phyloP scores from a whole-genome alignment of 306 rosid species.

The Gillenia trifoliata region DNA sequence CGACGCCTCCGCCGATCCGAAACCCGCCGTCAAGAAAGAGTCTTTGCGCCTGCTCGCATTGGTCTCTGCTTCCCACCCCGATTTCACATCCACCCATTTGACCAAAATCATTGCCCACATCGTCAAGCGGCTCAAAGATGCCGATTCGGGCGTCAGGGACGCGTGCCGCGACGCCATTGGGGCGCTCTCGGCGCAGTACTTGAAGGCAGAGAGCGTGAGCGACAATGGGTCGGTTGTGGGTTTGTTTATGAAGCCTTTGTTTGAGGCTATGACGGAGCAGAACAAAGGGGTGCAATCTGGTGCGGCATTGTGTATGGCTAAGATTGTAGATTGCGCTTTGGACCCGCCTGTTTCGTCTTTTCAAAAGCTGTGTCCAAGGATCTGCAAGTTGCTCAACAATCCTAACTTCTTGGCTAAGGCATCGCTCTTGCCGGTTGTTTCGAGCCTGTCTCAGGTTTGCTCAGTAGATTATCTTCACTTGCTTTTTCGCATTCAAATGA shows the following conservation, averaged over 20 bases:
- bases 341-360: constrained; percentile 54
- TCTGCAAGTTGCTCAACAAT: constrained; percentile 72
- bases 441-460: constrained; percentile 78
- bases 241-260: constrained; percentile 81
- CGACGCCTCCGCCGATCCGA: constrained; percentile 78
- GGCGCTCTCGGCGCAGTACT: constrained; percentile 45
- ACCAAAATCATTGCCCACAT: constrained; percentile 62
- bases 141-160: constrained; percentile 67
- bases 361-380: constrained; percentile 92
- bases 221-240: constrained; percentile 60
- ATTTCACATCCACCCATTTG: constrained; percentile 61
- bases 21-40: constrained; percentile 74
- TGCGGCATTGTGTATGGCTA: constrained; percentile 85
- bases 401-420: constrained; percentile 82
- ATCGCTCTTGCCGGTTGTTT: constrained; percentile 73
- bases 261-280: constrained; percentile 96
- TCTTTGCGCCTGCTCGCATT: constrained; percentile 63
- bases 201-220: constrained; percentile 28
- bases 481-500: background rate
- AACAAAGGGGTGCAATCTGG: constrained; percentile 80
- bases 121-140: constrained; percentile 69
- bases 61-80: constrained; percentile 58
- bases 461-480: background rate
- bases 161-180: constrained; percentile 87
- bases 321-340: constrained; percentile 66